Percentiles rank a stretch among this genome's conserved stretches.
Evolutionary conservation across 805 yeast genomes (phyloP).

Genomic region (Millerago galiae): DNA sequence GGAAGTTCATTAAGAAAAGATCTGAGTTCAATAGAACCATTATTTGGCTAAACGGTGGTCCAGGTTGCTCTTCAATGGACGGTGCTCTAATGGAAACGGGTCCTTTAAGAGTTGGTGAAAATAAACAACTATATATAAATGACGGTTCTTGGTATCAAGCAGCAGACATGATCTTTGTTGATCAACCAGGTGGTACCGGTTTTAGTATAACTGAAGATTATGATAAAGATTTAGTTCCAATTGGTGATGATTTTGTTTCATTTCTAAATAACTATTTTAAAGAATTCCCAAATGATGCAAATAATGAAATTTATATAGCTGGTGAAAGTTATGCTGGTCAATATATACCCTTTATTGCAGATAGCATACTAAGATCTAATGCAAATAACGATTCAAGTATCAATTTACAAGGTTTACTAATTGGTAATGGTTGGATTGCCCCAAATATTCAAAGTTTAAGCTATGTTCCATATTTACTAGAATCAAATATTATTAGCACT

Average conservation of each 20-base stretch:
- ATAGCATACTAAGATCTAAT: slow-evolving; percentile 48
- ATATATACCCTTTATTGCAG: slow-evolving; percentile 84
- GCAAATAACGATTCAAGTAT: slow-evolving; percentile 19
- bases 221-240: slow-evolving; percentile 47
- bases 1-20: slow-evolving; percentile 21
- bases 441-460: slow-evolving; percentile 81
- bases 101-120: slow-evolving; percentile 58
- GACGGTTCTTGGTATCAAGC: slow-evolving; percentile 78
- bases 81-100: slow-evolving; percentile 93
- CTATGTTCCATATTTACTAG: slow-evolving; percentile 63
- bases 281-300: slow-evolving; percentile 64
- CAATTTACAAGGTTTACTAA: slow-evolving; percentile 58
- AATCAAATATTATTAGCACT: slow-evolving; percentile 46
- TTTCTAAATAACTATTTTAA: slow-evolving; percentile 64
- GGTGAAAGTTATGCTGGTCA: slow-evolving; percentile 99
- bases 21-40: slow-evolving; percentile 37
- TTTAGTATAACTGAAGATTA: slow-evolving; percentile 59
- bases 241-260: slow-evolving; percentile 53
- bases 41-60: slow-evolving; percentile 96
- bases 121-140: slow-evolving; percentile 45
- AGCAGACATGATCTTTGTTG: slow-evolving; percentile 78
- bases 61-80: slow-evolving; percentile 97
- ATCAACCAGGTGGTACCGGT: slow-evolving; percentile 95
- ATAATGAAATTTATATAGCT: slow-evolving; percentile 66
- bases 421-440: slow-evolving; percentile 94